Conservation (phyloP, 192 early-diverging fungal species). For the Globomyces pollinis-pini region DNA sequence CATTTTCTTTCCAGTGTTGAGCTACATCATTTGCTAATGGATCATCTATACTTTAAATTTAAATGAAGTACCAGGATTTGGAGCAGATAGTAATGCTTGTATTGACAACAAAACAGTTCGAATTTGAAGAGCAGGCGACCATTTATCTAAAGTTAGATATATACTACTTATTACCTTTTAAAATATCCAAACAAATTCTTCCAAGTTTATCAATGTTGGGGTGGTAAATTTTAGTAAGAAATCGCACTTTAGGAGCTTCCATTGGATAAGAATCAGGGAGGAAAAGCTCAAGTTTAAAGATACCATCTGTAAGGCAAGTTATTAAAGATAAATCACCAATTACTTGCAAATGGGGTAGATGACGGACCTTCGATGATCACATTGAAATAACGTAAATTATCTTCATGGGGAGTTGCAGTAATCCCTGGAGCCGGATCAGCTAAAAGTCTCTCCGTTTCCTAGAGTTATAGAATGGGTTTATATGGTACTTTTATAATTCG, state of each 20-base stretch:
- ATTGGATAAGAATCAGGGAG: conserved; percentile 97
- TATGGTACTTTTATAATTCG: conserved; percentile 42
- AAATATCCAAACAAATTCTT: conserved; percentile 94
- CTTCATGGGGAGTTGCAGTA: conserved; percentile 76
- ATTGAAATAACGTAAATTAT: conserved; percentile 96
- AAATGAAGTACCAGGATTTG: conserved; percentile 65
- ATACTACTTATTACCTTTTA: conserved; percentile 89
- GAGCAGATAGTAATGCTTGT: conserved; percentile 91
- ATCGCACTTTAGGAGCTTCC: conserved; percentile 94
- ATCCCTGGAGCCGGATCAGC: conserved; percentile 95
- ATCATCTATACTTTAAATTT: conserved; percentile 63
- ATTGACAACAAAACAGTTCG: conserved; percentile 96
- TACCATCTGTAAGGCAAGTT: conserved; percentile 56
- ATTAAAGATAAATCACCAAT: background rate
- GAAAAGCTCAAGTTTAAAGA: conserved; percentile 92
- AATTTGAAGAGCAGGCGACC: conserved; percentile 97
- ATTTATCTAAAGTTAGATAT: conserved; percentile 70
- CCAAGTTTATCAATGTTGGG: conserved; percentile 99
- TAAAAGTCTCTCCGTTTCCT: conserved; percentile 94
- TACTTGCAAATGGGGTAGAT: conserved; percentile 95
- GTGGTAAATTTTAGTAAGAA: conserved; percentile 99
- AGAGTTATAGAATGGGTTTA: background rate
- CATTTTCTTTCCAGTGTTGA: conserved; percentile 98
- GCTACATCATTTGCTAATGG: conserved; percentile 98
- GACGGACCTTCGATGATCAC: conserved; percentile 85